phyloP scores from a whole-genome alignment of 768 basidiomycete genomes.

The Rhodosporidiobolus odoratus region DNA sequence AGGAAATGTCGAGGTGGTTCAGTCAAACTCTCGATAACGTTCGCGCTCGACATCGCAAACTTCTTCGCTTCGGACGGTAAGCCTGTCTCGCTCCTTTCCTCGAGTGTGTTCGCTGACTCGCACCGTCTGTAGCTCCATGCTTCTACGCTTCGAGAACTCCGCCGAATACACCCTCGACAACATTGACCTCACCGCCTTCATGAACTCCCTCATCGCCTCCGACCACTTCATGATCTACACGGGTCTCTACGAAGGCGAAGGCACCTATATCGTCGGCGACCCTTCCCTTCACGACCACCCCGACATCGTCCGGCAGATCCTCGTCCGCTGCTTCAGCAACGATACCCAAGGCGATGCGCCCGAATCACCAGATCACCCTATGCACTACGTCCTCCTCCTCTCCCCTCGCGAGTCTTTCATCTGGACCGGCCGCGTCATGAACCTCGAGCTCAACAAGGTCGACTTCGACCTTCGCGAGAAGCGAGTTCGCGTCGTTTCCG shows the following conservation, averaged over 20 bases:
- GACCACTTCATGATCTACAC: constrained; percentile 95
- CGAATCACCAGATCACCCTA: constrained; percentile 32
- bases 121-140: constrained; percentile 50
- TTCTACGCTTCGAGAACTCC: constrained; percentile 85
- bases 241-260: constrained; percentile 75
- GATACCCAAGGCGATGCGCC: constrained; percentile 32
- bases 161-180: constrained; percentile 80
- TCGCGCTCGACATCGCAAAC: constrained; percentile 80
- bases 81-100: constrained; percentile 8
- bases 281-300: constrained; percentile 68
- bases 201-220: constrained; percentile 68
- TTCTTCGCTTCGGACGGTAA: constrained; percentile 77
- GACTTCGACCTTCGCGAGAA: constrained; percentile 80
- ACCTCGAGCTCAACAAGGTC: constrained; percentile 66
- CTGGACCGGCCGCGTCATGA: constrained; percentile 84
- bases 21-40: constrained; percentile 89
- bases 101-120: constrained; percentile 46
- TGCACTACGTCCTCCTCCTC: constrained; percentile 71
- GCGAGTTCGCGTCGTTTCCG: constrained; percentile 84
- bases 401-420: constrained; percentile 80
- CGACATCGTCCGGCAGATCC: constrained; percentile 68
- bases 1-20: constrained; percentile 83
- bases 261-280: constrained; percentile 82
- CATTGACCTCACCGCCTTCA: constrained; percentile 69
- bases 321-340: constrained; percentile 70